Evolutionary conservation across 768 basidiomycete genomes (phyloP), one percentile per base, ranked within the genome.

Genomic region (Sistotremastrum suecicum): DNA sequence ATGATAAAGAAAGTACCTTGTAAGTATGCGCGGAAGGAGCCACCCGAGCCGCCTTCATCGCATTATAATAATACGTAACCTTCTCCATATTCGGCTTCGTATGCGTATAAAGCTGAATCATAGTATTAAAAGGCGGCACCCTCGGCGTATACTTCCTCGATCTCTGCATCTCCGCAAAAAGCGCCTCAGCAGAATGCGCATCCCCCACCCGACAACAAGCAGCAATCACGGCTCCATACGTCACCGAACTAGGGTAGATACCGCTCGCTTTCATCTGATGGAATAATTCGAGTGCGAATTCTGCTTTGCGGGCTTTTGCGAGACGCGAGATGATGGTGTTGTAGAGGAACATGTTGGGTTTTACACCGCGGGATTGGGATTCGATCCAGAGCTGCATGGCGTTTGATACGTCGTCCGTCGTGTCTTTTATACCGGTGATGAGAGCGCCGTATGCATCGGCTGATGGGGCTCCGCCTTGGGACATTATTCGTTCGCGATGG

Each of bases 261-360:
- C 71, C 67, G 12, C 59, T 62, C 4, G 66, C 63, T 66, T 87
- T 87, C 89, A 97, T 92, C 56, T 79, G 69, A 43, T 79, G 72
- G 73, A 98, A 99, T 50, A 97, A 65, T 50, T 83, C 79, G 45
- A 99, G 63, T 0, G 90, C 91, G 41, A 78, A 69, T 51, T 95
- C 91, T 0, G 90, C 88, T 63, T 94, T 94, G 53, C 95, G 76
- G 3, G 95, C 95, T 61, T 84, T 89, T 33, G 89, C 80, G 7
- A 99, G 74, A 66, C 94, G 92, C 51, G 87, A 90, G 63, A 99
- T 97, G 65, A 92, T 83, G 54, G 88, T 97, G 68, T 99, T 98
- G 70, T 84, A 99, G 36, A 99, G 74, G 64, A 83, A 99, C 41
- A 82, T 70, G 56, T 87, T 91, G 10, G 89, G 83, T 33, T 56